phyloP scores from a whole-genome alignment of 805 yeast species.

The Torulaspora indica region DNA sequence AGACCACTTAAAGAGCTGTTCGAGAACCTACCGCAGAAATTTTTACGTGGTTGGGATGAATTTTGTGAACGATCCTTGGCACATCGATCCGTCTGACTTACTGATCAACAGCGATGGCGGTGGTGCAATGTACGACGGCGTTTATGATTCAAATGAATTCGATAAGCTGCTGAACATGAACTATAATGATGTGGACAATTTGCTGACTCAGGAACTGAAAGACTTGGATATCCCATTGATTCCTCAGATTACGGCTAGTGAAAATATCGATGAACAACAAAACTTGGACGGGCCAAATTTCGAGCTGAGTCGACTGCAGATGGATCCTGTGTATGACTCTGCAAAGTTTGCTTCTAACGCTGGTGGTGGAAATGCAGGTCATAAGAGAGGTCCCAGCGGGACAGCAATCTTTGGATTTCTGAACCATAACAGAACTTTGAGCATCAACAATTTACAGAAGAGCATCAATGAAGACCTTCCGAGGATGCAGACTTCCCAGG shows the following conservation, averaged over 20 bases:
- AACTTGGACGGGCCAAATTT: constrained; percentile 2
- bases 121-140: constrained; percentile 7
- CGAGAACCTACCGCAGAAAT: background rate
- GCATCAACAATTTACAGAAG: constrained; percentile 47
- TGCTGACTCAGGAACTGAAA: constrained; percentile 53
- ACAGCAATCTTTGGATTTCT: constrained; percentile 75
- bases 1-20: background rate
- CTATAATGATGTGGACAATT: constrained; percentile 50
- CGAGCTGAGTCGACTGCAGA: constrained; percentile 23
- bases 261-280: background rate
- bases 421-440: constrained; percentile 58
- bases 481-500: background rate
- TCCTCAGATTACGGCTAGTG: constrained; percentile 15
- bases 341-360: constrained; percentile 10
- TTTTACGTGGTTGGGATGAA: constrained; percentile 9
- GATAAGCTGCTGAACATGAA: constrained; percentile 43
- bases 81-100: constrained; percentile 19
- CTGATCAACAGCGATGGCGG: constrained; percentile 3
- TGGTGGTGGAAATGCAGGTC: constrained; percentile 28
- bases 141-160: constrained; percentile 27
- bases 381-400: constrained; percentile 64
- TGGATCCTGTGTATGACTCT: constrained; percentile 12
- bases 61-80: constrained; percentile 19
- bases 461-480: constrained; percentile 8
- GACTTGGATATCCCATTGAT: constrained; percentile 58